A percentile compares a stretch with the other conserved stretches of the same genome.
Evolutionary conservation across 2,329 filamentous ascomycete genomes (phyloP).

Genomic region (Colletotrichum agaves): DNA sequence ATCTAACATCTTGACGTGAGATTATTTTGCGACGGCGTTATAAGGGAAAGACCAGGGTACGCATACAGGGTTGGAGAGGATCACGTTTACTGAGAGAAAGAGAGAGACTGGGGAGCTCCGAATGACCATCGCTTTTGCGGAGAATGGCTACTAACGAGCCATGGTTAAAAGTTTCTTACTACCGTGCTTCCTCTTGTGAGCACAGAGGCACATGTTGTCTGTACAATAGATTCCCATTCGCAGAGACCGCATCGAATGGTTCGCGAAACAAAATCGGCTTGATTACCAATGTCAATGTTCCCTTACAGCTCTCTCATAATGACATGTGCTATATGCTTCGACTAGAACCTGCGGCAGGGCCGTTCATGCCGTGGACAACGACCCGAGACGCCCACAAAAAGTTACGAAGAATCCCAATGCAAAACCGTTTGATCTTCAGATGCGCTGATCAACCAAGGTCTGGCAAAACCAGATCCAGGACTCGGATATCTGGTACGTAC

Average conservation of each 20-base stretch:
- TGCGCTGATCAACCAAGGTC: slow-evolving; percentile 11
- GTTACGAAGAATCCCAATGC: not conserved
- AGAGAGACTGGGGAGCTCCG: not conserved
- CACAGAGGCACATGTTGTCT: slow-evolving; percentile 13
- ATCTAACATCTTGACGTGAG: slow-evolving; percentile 28
- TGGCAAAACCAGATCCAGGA: not conserved
- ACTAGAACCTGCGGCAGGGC: slow-evolving; percentile 6
- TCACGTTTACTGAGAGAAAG: not conserved
- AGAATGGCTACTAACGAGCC: slow-evolving; percentile 6
- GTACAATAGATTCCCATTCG: slow-evolving; percentile 31
- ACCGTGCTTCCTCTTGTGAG: not conserved
- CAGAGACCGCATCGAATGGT: not conserved
- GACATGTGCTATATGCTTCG: no score
- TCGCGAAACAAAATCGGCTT: slow-evolving; percentile 26
- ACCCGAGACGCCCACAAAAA: slow-evolving; percentile 10
- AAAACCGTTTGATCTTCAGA: slow-evolving; percentile 30
- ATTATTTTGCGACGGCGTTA: slow-evolving; percentile 32
- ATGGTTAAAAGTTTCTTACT: slow-evolving; percentile 20
- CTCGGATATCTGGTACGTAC: not conserved
- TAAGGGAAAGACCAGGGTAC: slow-evolving; percentile 15
- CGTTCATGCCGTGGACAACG: slow-evolving; percentile 6
- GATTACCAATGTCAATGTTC: not conserved
- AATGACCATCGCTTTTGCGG: slow-evolving; percentile 25
- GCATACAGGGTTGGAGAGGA: slow-evolving; percentile 6
- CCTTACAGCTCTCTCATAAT: slow-evolving; percentile 5